Percentiles rank a stretch among this genome's conserved stretches.
phyloP scores from a whole-genome alignment of 306 rosid genomes.

The Vicia villosa region DNA sequence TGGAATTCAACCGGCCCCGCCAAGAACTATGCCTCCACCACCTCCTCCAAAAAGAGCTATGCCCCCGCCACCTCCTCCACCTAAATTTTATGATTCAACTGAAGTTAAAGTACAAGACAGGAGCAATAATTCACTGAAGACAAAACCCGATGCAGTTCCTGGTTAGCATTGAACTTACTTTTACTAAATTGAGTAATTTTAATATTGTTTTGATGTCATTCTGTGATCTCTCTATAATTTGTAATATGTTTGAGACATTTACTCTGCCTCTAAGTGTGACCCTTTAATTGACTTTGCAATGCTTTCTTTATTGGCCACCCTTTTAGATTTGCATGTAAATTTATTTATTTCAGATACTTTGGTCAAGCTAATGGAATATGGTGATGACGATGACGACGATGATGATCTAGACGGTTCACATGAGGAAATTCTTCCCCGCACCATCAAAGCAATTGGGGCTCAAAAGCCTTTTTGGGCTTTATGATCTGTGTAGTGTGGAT shows the following conservation, averaged over 20 bases:
- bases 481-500: constrained; percentile 42
- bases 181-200: constrained; percentile 19
- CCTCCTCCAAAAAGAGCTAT: constrained; percentile 57
- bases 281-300: constrained; percentile 17
- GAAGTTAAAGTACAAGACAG: constrained; percentile 48
- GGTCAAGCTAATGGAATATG: constrained; percentile 92
- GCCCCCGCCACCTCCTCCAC: constrained; percentile 71
- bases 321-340: constrained; percentile 25
- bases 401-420: constrained; percentile 65
- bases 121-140: constrained; percentile 44
- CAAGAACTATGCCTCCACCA: constrained; percentile 61
- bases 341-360: constrained; percentile 69
- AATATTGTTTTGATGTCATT: constrained; percentile 21
- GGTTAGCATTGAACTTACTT: constrained; percentile 51
- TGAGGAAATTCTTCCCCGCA: constrained; percentile 46
- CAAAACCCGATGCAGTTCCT: constrained; percentile 59
- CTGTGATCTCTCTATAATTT: neutral
- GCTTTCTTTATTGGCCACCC: constrained; percentile 4
- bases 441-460: constrained; percentile 40
- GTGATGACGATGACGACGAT: constrained; percentile 94
- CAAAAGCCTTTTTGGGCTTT: constrained; percentile 93
- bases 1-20: constrained; percentile 59
- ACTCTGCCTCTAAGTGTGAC: constrained; percentile 11
- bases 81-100: constrained; percentile 53
- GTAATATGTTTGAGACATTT: neutral